Base-by-base conservation (phyloP, 495 filamentous ascomycete species). In the Penicillium cosmopolitanum region DNA sequence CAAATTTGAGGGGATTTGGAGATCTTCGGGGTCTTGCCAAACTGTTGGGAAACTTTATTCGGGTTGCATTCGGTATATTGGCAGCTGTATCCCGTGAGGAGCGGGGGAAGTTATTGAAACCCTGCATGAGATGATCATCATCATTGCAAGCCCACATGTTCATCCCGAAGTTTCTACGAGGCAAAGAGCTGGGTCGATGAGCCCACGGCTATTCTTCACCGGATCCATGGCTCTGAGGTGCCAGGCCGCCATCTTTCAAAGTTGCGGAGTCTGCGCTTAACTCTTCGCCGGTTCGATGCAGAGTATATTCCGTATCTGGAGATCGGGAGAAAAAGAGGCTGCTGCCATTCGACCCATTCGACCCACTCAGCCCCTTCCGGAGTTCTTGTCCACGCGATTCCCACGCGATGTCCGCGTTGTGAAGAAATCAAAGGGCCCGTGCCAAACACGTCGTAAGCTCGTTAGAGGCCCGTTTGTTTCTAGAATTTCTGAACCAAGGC, bases 291-390 rank as follows among this genome's bases (percentile, higher is more conserved):
- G 28, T 31, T 31, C 28, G 5, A 31, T 31, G 28, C 36, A n/a
- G 15, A 38, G 4, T n/a, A 5, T 38, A 38, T 38, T 43, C 2
- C n/a, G 12, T 16, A 43, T 13, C n/a, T 44, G 7, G 42, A 44
- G 13, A 13, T n/a, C 4, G 11, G 36, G 11, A 38, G 36, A 10
- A 36, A 13, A 12, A 19, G 42, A 21, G 6, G 42, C 36, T 13
- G 12, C 36, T 40, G 15, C 36, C 42, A 44, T 44, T 31, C 28
- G 28, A 31, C 5, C 28, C 8, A 31, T 31, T 31, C 6, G 42
- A 44, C 42, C 42, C 42, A 44, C 42, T 44, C n/a, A 31, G 42
- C 42, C n/a, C 42, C 42, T 44, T n/a, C 42, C 42, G 42, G 42
- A 44, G 42, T 19, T 19, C n/a, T 19, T 18, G 16, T 9, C 42